Evolutionary conservation across 1,284 basidiomycete species (phyloP).

Genomic region (Ustilago cynodontis): DNA sequence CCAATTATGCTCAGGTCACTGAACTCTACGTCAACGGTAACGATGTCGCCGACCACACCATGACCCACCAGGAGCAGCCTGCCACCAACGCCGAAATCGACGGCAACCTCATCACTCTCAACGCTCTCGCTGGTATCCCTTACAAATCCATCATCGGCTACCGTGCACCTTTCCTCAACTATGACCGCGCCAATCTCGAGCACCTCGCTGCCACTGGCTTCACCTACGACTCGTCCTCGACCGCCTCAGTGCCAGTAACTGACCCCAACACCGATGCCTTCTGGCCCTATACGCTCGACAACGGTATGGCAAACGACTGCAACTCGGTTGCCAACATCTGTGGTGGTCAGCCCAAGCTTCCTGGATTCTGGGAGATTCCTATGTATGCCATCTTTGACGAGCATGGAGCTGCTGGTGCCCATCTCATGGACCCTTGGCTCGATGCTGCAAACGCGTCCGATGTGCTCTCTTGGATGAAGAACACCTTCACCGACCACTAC

Average conservation of each 20-base stretch:
- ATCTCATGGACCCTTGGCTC: slow-evolving; percentile 87
- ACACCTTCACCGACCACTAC: slow-evolving; percentile 77
- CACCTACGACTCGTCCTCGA: slow-evolving; percentile 80
- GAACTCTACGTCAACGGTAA: slow-evolving; percentile 87
- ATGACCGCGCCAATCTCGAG: slow-evolving; percentile 76
- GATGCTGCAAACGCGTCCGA: slow-evolving; percentile 67
- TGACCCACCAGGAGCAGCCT: slow-evolving; percentile 80
- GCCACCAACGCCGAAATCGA: slow-evolving; percentile 76
- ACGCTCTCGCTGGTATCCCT: slow-evolving; percentile 83
- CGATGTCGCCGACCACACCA: slow-evolving; percentile 88
- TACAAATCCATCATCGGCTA: slow-evolving; percentile 79
- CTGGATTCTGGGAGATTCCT: slow-evolving; percentile 73
- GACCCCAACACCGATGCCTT: slow-evolving; percentile 78
- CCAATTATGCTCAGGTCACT: slow-evolving; percentile 82
- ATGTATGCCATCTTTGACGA: slow-evolving; percentile 61
- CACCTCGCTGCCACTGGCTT: slow-evolving; percentile 75
- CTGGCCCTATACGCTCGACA: slow-evolving; percentile 72
- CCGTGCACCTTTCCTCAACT: slow-evolving; percentile 83
- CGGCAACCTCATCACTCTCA: slow-evolving; percentile 83
- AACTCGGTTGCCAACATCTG: slow-evolving; percentile 75
- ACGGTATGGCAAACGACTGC: slow-evolving; percentile 85
- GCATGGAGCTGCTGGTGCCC: slow-evolving; percentile 48
- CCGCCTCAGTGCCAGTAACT: slow-evolving; percentile 79
- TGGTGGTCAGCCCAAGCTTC: slow-evolving; percentile 79
- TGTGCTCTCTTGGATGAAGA: slow-evolving; percentile 80